A percentile compares a stretch with the other conserved stretches of the same genome.
Conservation (phyloP, 352 stramenopile species). For the Sclerospora graminicola region DNA sequence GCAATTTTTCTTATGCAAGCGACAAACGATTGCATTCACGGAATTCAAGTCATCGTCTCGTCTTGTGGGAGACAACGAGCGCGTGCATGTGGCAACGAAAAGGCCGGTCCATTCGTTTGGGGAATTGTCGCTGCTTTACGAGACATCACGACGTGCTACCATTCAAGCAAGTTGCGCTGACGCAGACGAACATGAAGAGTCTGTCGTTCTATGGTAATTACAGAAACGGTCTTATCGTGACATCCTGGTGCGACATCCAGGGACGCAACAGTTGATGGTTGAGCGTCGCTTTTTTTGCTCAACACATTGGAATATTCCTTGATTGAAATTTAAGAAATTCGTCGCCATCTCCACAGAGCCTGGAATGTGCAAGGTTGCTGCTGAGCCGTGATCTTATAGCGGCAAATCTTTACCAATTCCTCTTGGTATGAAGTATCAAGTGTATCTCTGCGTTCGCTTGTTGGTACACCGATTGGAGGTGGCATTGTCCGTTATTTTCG, state of each 20-base stretch:
- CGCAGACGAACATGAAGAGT: too few species aligned
- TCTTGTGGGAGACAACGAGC: constrained; percentile 48
- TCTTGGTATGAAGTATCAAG: constrained; percentile 51
- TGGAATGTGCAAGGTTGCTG: constrained; percentile 43
- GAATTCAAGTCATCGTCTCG: too few species aligned
- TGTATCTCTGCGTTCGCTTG: constrained; percentile 41
- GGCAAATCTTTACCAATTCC: constrained; percentile 24
- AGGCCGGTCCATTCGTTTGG: constrained; percentile 67
- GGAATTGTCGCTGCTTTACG: constrained; percentile 70
- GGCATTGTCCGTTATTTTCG: constrained; percentile 66
- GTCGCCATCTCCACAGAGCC: constrained; percentile 43
- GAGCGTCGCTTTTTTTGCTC: constrained; percentile 70
- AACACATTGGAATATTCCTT: constrained; percentile 44
- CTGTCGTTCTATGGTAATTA: too few species aligned
- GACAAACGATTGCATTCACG: constrained; percentile 64
- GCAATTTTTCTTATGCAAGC: constrained; percentile 31
- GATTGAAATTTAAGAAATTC: too few species aligned
- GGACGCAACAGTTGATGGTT: constrained; percentile 70
- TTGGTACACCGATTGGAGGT: constrained; percentile 53
- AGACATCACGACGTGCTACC: too few species aligned
- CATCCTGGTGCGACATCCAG: too few species aligned
- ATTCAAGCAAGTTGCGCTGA: too few species aligned
- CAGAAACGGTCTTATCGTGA: too few species aligned
- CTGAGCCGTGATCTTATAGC: constrained; percentile 53
- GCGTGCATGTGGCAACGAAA: constrained; percentile 72